A percentile compares a stretch with the other conserved stretches of the same genome.
Evolutionary conservation across 2,329 filamentous ascomycete genomes (phyloP).

Genomic region (Diaporthe eres): DNA sequence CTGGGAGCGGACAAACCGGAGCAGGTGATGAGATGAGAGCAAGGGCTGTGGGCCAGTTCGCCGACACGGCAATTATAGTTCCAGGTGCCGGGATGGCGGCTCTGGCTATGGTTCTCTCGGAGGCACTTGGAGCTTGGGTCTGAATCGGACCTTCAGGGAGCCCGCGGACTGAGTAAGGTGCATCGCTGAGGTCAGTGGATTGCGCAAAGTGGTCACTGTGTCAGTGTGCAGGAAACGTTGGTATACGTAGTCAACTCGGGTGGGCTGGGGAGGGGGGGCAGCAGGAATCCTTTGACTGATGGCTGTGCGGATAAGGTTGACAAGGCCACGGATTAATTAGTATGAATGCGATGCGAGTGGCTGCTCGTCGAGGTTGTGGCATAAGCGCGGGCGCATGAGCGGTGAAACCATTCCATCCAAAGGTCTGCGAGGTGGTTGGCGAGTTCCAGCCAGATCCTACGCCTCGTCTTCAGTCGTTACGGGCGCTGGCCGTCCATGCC

Average conservation of each 20-base stretch:
- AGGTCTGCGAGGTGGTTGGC: slow-evolving; percentile 24
- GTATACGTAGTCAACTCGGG: slow-evolving; percentile 4
- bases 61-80: slow-evolving; percentile 31
- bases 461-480: slow-evolving; percentile 21
- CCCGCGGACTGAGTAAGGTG: slow-evolving; percentile 7
- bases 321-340: slow-evolving; percentile 29
- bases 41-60: slow-evolving; percentile 29
- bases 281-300: slow-evolving; percentile 20
- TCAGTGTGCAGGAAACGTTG: slow-evolving; percentile 6
- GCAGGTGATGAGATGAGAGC: slow-evolving; percentile 30
- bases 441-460: slow-evolving; percentile 24
- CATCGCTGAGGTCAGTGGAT: slow-evolving; percentile 21
- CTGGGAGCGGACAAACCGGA: slow-evolving; percentile 20
- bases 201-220: slow-evolving; percentile 3
- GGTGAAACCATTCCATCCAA: slow-evolving; percentile 31
- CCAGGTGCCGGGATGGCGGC: slow-evolving; percentile 25
- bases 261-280: slow-evolving; percentile 9
- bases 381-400: slow-evolving; percentile 32
- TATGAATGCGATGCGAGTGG: slow-evolving; percentile 32
- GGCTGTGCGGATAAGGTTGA: slow-evolving; percentile 34
- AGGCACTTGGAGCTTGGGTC: not conserved
- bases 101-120: slow-evolving; percentile 12
- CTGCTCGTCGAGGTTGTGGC: slow-evolving; percentile 17
- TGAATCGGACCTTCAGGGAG: slow-evolving; percentile 15
- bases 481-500: slow-evolving; percentile 9